Evolutionary conservation across 23 red algal genomes (phyloP).

Genomic region (Pyropia yezoensis): DNA sequence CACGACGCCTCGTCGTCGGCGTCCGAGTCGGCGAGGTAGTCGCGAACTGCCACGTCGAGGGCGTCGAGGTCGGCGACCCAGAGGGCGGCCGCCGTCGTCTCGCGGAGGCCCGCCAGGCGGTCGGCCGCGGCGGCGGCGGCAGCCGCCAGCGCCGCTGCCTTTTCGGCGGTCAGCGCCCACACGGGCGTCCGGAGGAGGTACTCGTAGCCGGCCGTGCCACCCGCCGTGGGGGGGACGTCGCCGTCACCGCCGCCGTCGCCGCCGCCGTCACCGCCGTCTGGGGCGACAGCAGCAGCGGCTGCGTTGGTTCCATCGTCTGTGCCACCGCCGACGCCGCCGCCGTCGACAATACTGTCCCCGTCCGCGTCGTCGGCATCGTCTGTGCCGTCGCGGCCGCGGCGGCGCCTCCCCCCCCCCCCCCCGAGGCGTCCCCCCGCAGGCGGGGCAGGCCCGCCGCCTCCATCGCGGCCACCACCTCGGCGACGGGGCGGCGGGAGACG

Average conservation of each 20-base stretch:
- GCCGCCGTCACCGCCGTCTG: not conserved
- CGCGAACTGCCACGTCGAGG: not conserved
- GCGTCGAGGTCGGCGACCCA: constrained; percentile 3
- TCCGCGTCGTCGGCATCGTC: too few species aligned
- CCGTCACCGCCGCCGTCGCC: not conserved
- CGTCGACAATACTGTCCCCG: not conserved
- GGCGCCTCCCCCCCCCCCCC: too few species aligned
- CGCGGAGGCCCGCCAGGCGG: not conserved
- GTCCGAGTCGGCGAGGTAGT: too few species aligned
- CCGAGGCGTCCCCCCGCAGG: too few species aligned
- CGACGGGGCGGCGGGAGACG: not conserved
- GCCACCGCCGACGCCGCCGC: not conserved
- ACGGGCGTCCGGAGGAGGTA: constrained; percentile 19
- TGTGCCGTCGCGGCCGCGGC: not conserved
- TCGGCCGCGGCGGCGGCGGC: too few species aligned
- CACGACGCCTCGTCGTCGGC: too few species aligned
- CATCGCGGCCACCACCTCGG: constrained; percentile 1
- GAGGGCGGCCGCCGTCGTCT: not conserved
- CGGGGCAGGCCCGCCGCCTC: too few species aligned
- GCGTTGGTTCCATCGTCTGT: not conserved
- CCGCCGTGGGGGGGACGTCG: too few species aligned
- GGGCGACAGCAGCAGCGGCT: too few species aligned
- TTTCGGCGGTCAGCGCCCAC: constrained; percentile 20
- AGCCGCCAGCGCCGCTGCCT: not conserved
- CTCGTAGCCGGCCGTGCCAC: not conserved